These are phyloP conservation scores for Neurospora africana DNA, from an alignment of 495 filamentous ascomycete genomes.

Conservation along the genomic window DNA sequence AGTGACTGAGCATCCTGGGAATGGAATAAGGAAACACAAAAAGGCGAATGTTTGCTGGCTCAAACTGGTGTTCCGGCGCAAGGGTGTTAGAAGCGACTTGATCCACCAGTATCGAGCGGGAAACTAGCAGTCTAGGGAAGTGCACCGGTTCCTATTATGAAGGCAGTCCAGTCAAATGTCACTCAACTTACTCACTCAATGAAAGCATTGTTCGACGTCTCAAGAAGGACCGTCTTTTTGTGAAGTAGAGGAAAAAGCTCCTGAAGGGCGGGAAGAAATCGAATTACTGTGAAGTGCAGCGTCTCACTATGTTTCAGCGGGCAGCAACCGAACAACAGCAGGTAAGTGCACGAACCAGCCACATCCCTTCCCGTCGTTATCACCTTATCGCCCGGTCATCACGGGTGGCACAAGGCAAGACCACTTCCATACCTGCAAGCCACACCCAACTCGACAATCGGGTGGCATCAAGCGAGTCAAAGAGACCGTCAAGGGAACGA, in stretches of 20 bases:
- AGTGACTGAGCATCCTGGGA: conserved; percentile 7
- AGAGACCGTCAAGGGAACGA: not conserved
- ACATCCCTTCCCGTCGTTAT: not conserved
- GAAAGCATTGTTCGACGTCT: not conserved
- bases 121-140: not conserved
- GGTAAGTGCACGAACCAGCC: not conserved
- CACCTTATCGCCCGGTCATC: not conserved
- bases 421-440: not conserved
- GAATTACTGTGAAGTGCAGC: not conserved
- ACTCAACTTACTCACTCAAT: not conserved
- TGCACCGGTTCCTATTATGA: not conserved
- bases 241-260: not conserved
- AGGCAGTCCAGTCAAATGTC: not conserved
- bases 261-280: not conserved
- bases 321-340: not conserved
- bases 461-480: not conserved
- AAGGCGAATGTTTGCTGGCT: not conserved
- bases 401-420: too few relatives aligned
- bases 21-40: not conserved
- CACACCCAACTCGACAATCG: not conserved
- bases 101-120: not conserved
- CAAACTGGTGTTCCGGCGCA: not conserved
- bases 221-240: not conserved
- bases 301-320: not conserved
- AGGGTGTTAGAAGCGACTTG: not conserved